A percentile compares a stretch with the other conserved stretches of the same genome.
Evolutionary conservation across 1,284 basidiomycete genomes (phyloP).

Genomic region (Cutaneotrichosporon cyanovorans): DNA sequence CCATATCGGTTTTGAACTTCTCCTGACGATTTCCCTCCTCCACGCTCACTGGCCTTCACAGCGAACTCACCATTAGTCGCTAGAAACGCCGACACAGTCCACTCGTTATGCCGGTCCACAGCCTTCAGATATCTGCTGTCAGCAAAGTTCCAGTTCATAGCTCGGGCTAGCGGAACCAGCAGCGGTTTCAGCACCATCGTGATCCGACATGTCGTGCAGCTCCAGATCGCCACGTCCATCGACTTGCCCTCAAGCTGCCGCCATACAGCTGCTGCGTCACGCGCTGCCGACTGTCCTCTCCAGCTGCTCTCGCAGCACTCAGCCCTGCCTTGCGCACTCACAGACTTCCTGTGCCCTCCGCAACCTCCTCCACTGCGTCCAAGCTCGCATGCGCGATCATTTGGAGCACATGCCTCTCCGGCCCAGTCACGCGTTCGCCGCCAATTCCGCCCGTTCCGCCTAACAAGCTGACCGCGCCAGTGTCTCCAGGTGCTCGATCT

Average conservation of each 20-base stretch:
- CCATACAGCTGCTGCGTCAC: no score
- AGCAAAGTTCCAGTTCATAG: neutral
- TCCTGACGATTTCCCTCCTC: no score
- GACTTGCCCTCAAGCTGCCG: no score
- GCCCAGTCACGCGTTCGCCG: neutral
- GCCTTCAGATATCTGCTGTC: constrained; percentile 73
- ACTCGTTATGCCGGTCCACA: constrained; percentile 93
- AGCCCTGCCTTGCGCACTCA: constrained; percentile 71
- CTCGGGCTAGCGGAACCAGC: neutral
- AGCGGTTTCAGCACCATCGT: no score
- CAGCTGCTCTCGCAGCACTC: constrained; percentile 51
- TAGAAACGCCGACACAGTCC: constrained; percentile 89
- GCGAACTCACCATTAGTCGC: constrained; percentile 86
- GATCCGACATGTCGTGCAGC: no score
- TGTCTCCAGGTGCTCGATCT: constrained; percentile 2
- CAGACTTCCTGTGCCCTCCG: constrained; percentile 77
- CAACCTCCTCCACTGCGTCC: constrained; percentile 83
- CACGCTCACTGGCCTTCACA: no score
- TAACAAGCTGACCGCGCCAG: neutral
- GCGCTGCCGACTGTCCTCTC: no score
- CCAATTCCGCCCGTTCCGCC: neutral
- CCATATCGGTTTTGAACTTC: no score
- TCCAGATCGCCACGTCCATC: no score
- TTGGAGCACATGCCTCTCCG: constrained; percentile 82
- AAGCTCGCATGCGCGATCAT: constrained; percentile 92